These are phyloP conservation scores for Quercus rubra DNA, from an alignment of 306 rosid genomes.

Conservation along the genomic window DNA sequence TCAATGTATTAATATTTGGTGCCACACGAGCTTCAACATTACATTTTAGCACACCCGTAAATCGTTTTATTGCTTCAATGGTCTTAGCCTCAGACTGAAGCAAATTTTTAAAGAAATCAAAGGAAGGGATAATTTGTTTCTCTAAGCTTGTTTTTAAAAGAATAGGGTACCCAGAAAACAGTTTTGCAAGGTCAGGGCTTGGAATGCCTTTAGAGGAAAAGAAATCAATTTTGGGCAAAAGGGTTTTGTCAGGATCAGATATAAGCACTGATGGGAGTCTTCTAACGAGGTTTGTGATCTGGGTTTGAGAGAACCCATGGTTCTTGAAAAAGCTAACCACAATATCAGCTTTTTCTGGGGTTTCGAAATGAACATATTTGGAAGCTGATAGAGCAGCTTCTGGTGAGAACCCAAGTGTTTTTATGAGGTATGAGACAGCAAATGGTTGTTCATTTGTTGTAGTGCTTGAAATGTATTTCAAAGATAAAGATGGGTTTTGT, in stretches of 20 bases:
- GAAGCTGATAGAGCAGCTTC: constrained; percentile 34
- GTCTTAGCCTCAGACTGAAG: constrained; percentile 19
- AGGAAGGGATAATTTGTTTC: constrained; percentile 21
- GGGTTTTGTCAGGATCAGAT: constrained; percentile 1
- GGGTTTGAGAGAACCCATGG: constrained; percentile 20
- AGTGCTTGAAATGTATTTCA: background rate
- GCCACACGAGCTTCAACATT: background rate
- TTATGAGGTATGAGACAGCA: constrained; percentile 34
- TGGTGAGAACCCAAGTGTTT: constrained; percentile 24
- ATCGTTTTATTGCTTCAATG: background rate
- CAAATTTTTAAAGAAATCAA: constrained; percentile 10
- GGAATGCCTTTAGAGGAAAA: constrained; percentile 35
- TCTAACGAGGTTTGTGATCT: constrained; percentile 2
- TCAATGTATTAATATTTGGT: background rate
- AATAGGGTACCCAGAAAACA: background rate
- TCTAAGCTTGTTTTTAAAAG: constrained; percentile 20
- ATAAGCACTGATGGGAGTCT: background rate
- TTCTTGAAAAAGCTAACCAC: constrained; percentile 10
- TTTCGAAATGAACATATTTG: constrained; percentile 6
- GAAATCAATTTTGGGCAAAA: constrained; percentile 35
- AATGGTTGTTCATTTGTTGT: constrained; percentile 5
- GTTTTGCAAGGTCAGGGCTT: constrained; percentile 14
- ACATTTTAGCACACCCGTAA: background rate
- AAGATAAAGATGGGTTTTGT: background rate
- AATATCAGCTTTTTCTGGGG: constrained; percentile 26